Evolutionary conservation across 768 basidiomycete species (phyloP), one percentile per base, ranked within the genome.

Genomic region (Multifurca ochricompacta): DNA sequence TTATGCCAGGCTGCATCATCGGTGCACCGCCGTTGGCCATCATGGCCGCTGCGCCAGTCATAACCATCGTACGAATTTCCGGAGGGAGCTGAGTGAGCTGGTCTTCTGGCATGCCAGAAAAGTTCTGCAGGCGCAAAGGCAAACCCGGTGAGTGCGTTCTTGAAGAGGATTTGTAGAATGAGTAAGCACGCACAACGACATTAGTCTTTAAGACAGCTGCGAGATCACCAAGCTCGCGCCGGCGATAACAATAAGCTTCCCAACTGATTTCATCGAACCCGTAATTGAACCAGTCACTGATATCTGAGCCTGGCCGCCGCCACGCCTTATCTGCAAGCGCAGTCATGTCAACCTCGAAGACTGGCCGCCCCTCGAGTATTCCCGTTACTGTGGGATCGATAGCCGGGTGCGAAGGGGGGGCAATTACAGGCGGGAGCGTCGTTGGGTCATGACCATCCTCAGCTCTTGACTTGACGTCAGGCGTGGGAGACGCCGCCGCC

Each of bases 271-370:
- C 96, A 68, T 99, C 96, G 64, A 98, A 98, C 0, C 96, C 96
- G 62, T 96, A 98, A 70, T 99, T 98, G 71, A 99, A 99, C 87
- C 93, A 99, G 72, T 97, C 94, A 61, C 88, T 87, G 57, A 96
- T 76, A 72, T 96, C 92, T 4, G 89, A 84, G 31, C 96, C 96
- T 7, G 93, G 87, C 54, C 83, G 71, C 58, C 96, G 74, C 96
- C 96, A 99, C 4, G 85, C 84, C 65, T 95, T 95, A 58, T 91
- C 87, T 8, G 77, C 70, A 74, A 87, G 74, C 25, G 81, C 79
- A 41, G 67, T 76, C 45, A 95, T 63, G 66, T 96, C 94, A 25
- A 92, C 77, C 51, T 96, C 93, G 32, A 91, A 80, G 40, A 96
- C 87, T 27, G 82, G 85, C 48, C 79, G 83, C 9, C 90, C 82